phyloP scores from a whole-genome alignment of 257 asterid genomes.

The Solanum virginianum region DNA sequence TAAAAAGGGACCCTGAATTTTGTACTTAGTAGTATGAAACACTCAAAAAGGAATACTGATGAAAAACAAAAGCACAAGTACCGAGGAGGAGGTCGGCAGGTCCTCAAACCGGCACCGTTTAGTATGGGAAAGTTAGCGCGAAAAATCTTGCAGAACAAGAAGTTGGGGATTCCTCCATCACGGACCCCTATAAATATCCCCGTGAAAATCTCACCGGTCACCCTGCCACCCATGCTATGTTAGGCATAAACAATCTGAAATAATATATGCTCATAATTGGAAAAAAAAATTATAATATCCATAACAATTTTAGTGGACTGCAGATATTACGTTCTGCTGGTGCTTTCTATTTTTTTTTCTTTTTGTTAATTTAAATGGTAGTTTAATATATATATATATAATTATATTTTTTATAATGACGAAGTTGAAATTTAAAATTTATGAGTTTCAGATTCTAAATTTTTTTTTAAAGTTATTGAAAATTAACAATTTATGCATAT shows the following conservation, averaged over 20 bases:
- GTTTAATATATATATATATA: too few species aligned
- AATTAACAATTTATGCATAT: too few species aligned
- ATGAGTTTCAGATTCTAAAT: too few species aligned
- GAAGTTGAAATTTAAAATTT: too few species aligned
- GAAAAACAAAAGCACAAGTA: background rate
- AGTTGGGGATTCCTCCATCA: background rate
- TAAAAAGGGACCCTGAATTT: background rate
- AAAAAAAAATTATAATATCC: background rate
- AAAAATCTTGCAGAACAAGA: background rate
- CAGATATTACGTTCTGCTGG: background rate
- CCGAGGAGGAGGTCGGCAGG: background rate
- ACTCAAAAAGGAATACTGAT: background rate
- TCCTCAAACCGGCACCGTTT: background rate
- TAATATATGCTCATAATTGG: background rate
- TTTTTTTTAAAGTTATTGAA: too few species aligned
- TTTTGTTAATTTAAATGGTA: too few species aligned
- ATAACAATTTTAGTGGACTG: background rate
- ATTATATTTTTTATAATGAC: too few species aligned
- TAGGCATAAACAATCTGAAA: background rate
- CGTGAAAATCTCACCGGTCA: background rate
- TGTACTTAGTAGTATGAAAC: background rate
- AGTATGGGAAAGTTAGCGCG: background rate
- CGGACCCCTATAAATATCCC: background rate
- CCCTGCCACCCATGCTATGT: background rate
- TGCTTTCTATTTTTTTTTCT: background rate